phyloP scores from a whole-genome alignment of 495 filamentous ascomycete species.

The Tuber microsphaerosporum region DNA sequence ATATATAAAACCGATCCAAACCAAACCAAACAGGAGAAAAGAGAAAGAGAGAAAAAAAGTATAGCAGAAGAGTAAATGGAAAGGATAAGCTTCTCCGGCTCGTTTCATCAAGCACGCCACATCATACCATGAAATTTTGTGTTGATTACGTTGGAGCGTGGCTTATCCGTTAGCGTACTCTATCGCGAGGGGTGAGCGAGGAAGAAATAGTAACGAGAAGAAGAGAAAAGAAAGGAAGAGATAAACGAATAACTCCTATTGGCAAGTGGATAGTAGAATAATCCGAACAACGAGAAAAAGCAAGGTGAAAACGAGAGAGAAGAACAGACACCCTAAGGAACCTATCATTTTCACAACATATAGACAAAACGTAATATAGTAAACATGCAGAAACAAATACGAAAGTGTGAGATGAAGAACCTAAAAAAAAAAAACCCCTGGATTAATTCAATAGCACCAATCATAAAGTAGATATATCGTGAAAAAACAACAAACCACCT shows the following conservation, averaged over 20 bases:
- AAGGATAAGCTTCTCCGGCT: background rate
- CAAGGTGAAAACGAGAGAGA: background rate
- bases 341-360: background rate
- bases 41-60: conserved; percentile 3
- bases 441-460: conserved; percentile 1
- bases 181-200: background rate
- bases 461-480: conserved; percentile 8
- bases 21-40: conserved; percentile 16
- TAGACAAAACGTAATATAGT: background rate
- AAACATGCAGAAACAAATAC: background rate
- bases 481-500: conserved; percentile 15
- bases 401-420: background rate
- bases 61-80: conserved; percentile 1
- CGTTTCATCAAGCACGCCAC: conserved; percentile 34
- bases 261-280: background rate
- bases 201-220: background rate
- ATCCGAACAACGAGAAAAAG: background rate
- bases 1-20: conserved; percentile 16
- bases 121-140: conserved; percentile 7
- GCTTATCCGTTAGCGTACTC: background rate
- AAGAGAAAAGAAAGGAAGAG: background rate
- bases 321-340: background rate
- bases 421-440: background rate
- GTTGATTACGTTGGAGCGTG: background rate
- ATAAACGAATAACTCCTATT: background rate